Evolutionary conservation across 306 rosid genomes (phyloP).

Genomic region (Dicorynia guianensis): DNA sequence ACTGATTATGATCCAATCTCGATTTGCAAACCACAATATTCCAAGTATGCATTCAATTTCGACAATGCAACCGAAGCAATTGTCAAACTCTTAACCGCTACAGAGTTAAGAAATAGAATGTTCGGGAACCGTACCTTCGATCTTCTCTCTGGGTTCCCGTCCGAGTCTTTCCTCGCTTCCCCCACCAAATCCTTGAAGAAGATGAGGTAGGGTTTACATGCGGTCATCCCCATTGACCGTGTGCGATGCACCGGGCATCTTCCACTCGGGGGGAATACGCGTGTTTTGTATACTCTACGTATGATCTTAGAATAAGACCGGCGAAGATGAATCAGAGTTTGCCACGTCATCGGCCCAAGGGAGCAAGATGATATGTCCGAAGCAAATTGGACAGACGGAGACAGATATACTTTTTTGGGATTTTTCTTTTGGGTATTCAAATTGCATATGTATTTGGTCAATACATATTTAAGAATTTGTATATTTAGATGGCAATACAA

Average conservation of each 20-base stretch:
- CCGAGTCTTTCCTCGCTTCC: not conserved
- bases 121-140: not conserved
- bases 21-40: not conserved
- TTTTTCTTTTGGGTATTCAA: too few species aligned
- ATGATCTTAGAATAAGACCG: too few species aligned
- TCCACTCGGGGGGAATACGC: not conserved
- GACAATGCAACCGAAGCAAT: not conserved
- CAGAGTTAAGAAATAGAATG: not conserved
- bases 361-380: too few species aligned
- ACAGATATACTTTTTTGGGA: too few species aligned
- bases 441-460: too few species aligned
- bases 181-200: not conserved
- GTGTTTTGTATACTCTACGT: too few species aligned
- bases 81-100: not conserved
- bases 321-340: too few species aligned
- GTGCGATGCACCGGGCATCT: not conserved
- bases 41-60: not conserved
- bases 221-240: not conserved
- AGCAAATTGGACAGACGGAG: too few species aligned
- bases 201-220: not conserved
- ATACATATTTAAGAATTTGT: too few species aligned
- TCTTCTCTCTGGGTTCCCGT: not conserved
- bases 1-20: not conserved
- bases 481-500: too few species aligned
- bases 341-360: too few species aligned